Base-by-base conservation (phyloP, 2,329 filamentous ascomycete genomes). In the Aspergillus melleus region DNA sequence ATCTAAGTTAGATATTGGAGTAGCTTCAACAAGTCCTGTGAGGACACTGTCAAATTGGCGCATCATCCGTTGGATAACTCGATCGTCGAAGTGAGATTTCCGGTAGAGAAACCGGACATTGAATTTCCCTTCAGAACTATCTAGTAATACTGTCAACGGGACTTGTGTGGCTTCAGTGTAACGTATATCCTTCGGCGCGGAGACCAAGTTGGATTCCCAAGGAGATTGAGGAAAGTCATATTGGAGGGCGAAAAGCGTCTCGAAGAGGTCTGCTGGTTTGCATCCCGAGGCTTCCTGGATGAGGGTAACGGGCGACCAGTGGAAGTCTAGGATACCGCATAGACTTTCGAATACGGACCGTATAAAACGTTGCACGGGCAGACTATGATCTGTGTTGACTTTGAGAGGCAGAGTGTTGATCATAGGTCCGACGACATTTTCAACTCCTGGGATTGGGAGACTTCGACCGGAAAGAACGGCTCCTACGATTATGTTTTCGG, bases 391-490 rank as follows among this genome's bases (percentile, higher is more conserved):
- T 9, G 69, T 19, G 10, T 59, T 55, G 19, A 70, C 54, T 3
- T 60, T 53, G 8, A 73, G 60, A 2, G 72, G 72, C 8, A 75
- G 54, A 1, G 66, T 66, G 22, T 77, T 75, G 44, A 79, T 66
- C 14, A 75, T 36, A 1, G 76, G 74, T 0, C 77, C 78, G 6
- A 77, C 64, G 1, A 70, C 66, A 9, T 69, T 63, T 6, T 66
- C 63, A 19, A 58, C 52, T 11, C 61, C 55, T 14, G 55, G n/a
- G 12, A 63, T 39, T 3, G 55, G 47, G 47, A 60, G 24, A 16
- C 55, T 56, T 10, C 61, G 52, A 14, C 61, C 61, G 2, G 61
- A 58, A 3, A 58, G 19, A 11, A 63, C 61, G 11, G 51, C 30
- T 5, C 61, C 61, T 20, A 61, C 53, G 11, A 56, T 44, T 4